A percentile compares a stretch with the other conserved stretches of the same genome.
Conservation (phyloP, 768 basidiomycete genomes). For the Lactifluus subvellereus region DNA sequence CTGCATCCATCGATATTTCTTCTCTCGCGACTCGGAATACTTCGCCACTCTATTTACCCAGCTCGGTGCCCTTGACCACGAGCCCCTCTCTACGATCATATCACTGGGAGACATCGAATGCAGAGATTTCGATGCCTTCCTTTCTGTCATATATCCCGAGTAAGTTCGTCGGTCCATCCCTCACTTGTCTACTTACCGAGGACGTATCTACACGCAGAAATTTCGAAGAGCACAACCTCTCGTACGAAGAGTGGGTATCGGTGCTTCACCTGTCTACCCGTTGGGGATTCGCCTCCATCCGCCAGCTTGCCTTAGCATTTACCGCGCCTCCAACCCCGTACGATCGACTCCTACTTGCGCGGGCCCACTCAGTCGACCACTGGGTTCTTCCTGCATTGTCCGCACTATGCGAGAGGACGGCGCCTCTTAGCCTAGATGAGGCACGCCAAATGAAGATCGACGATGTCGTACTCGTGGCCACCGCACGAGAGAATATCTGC, state of each 20-base stretch:
- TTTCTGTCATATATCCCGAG: not conserved
- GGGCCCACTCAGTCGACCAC: not conserved
- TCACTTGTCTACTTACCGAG: not conserved
- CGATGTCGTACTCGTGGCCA: not conserved
- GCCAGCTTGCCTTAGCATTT: not conserved
- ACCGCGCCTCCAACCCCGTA: not conserved
- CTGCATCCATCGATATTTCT: conserved; percentile 5
- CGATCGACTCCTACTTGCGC: conserved; percentile 3
- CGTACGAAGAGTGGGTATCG: not conserved
- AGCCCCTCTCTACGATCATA: not conserved
- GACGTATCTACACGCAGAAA: not conserved
- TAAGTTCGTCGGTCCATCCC: not conserved
- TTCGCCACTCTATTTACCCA: not conserved
- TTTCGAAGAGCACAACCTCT: not conserved
- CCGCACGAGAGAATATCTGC: not conserved
- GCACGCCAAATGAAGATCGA: not conserved
- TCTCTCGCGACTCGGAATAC: conserved; percentile 4
- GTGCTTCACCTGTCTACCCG: not conserved
- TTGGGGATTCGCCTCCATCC: not conserved
- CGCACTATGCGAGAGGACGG: not conserved
- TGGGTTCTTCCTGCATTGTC: not conserved
- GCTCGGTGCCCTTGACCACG: not conserved
- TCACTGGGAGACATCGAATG: not conserved
- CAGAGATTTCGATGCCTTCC: not conserved
- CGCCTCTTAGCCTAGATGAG: not conserved